A percentile compares a stretch with the other conserved stretches of the same genome.
phyloP scores from a whole-genome alignment of 2,329 filamentous ascomycete genomes.

The Colletotrichum paranaense region DNA sequence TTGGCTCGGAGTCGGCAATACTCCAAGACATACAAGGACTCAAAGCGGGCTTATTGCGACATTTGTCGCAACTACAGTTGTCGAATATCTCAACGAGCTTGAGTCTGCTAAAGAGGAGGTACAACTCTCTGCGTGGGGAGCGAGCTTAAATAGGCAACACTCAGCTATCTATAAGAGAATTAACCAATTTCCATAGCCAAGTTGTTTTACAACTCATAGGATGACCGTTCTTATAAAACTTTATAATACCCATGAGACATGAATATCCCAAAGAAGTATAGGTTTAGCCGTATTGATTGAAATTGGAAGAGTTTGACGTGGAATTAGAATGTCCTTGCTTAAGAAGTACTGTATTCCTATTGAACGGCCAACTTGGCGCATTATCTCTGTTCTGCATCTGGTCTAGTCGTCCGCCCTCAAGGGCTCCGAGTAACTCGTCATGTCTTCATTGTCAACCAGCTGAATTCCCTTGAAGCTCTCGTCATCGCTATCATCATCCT shows the following conservation, averaged over 20 bases:
- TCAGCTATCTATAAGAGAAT: too few species aligned
- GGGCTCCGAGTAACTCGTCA: constrained; percentile 20
- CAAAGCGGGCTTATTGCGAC: too few species aligned
- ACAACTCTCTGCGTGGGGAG: too few species aligned
- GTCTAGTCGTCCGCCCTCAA: constrained; percentile 13
- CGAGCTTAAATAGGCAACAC: too few species aligned
- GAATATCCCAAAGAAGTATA: neutral
- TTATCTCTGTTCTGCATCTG: neutral
- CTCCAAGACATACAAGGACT: too few species aligned
- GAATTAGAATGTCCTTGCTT: neutral
- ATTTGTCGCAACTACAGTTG: too few species aligned
- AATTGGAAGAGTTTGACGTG: neutral
- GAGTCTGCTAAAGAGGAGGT: too few species aligned
- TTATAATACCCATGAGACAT: neutral
- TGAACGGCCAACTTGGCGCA: neutral
- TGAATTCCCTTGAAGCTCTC: constrained; percentile 49
- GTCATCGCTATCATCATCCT: constrained; percentile 42
- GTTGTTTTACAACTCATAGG: neutral
- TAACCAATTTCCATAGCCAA: too few species aligned
- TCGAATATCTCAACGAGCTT: too few species aligned
- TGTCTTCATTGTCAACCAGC: constrained; percentile 51
- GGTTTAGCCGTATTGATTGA: neutral
- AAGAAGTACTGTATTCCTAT: constrained; percentile 1
- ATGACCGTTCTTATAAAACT: neutral
- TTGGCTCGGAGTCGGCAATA: too few species aligned